Evolutionary conservation across 2,329 filamentous ascomycete species (phyloP).

Genomic region (Trichophyton benhamiae): DNA sequence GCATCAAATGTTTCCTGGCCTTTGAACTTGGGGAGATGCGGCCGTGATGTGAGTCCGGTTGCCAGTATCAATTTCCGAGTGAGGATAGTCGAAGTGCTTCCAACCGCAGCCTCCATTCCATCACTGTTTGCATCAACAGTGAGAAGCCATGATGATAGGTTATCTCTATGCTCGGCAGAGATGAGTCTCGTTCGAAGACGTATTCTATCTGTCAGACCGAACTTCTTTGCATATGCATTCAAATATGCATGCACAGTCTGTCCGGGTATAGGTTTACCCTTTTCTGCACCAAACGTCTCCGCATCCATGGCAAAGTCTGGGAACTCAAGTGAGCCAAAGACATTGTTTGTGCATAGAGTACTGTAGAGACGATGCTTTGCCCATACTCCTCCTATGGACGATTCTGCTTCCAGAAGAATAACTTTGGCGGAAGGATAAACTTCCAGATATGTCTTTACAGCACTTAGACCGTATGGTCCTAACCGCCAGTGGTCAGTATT

Average conservation of each 20-base stretch:
- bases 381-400: slow-evolving; percentile 58
- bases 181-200: slow-evolving; percentile 40
- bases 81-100: slow-evolving; percentile 14
- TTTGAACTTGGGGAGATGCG: slow-evolving; percentile 42
- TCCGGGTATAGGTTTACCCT: slow-evolving; percentile 49
- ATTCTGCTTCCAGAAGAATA: slow-evolving; percentile 45
- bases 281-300: slow-evolving; percentile 37
- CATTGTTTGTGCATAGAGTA: slow-evolving; percentile 61
- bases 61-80: slow-evolving; percentile 46
- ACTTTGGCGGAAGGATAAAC: slow-evolving; percentile 47
- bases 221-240: slow-evolving; percentile 42
- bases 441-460: slow-evolving; percentile 50
- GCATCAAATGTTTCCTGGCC: slow-evolving; percentile 40
- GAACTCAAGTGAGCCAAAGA: slow-evolving; percentile 60
- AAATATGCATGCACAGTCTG: slow-evolving; percentile 46
- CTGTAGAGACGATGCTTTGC: slow-evolving; percentile 52
- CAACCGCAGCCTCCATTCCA: slow-evolving; percentile 13
- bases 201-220: slow-evolving; percentile 37
- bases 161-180: slow-evolving; percentile 29
- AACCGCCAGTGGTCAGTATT: slow-evolving; percentile 28
- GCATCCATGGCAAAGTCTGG: slow-evolving; percentile 59
- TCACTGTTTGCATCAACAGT: slow-evolving; percentile 14
- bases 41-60: slow-evolving; percentile 48
- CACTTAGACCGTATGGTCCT: slow-evolving; percentile 42
- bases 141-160: slow-evolving; percentile 17